Conservation (phyloP, 1,139 yeast genomes). For the Kurtzmaniella quercitrusa region DNA sequence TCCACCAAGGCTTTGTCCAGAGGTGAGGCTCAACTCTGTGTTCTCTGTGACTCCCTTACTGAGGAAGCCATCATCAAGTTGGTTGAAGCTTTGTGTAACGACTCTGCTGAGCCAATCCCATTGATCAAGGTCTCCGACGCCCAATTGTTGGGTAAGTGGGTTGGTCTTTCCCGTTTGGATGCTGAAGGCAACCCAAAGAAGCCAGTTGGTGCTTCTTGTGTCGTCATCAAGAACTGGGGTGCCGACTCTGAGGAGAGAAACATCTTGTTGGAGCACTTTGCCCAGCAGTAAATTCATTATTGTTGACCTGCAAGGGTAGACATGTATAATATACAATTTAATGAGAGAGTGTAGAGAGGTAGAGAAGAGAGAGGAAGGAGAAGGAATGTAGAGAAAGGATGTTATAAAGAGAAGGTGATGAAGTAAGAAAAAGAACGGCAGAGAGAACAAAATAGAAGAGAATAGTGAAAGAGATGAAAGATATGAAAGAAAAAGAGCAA, state of each 20-base stretch:
- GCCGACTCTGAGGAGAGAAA: slow-evolving; percentile 98
- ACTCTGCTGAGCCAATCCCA: slow-evolving; percentile 94
- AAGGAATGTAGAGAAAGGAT: slow-evolving; percentile 16
- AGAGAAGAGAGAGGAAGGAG: slow-evolving; percentile 18
- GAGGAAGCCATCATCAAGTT: slow-evolving; percentile 96
- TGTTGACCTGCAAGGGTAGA: not conserved
- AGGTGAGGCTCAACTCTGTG: slow-evolving; percentile 97
- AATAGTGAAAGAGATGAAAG: too few relatives aligned
- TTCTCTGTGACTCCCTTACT: slow-evolving; percentile 96
- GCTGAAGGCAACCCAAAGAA: slow-evolving; percentile 99
- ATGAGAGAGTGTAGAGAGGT: not conserved
- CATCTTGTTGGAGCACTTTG: slow-evolving; percentile 94
- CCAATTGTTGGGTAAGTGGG: slow-evolving; percentile 99
- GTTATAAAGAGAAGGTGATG: too few relatives aligned
- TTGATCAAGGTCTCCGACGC: slow-evolving; percentile 99
- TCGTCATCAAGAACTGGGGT: slow-evolving; percentile 99
- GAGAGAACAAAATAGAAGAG: too few relatives aligned
- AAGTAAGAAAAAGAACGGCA: too few relatives aligned
- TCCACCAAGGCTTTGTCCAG: slow-evolving; percentile 98
- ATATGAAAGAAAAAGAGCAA: too few relatives aligned
- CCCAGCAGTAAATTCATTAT: slow-evolving; percentile 61
- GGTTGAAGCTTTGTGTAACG: slow-evolving; percentile 99
- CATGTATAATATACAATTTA: not conserved
- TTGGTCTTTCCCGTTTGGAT: slow-evolving; percentile 99
- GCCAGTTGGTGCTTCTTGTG: slow-evolving; percentile 99